A percentile compares a stretch with the other conserved stretches of the same genome.
phyloP scores from a whole-genome alignment of 805 yeast genomes.

The Candida mattraensis region DNA sequence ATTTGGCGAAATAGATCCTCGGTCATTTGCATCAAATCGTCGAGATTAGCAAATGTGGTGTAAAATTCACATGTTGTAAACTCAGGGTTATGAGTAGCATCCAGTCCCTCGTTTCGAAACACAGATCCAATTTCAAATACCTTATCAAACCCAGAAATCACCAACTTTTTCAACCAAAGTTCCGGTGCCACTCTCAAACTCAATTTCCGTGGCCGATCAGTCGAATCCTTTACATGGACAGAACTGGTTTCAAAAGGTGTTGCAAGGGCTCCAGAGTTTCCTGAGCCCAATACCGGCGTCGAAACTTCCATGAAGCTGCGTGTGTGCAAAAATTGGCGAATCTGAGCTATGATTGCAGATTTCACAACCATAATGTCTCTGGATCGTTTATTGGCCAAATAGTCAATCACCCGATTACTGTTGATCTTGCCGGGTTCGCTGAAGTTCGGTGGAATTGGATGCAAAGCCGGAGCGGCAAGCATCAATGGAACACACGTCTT shows the following conservation, averaged over 20 bases:
- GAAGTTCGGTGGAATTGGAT: constrained; percentile 66
- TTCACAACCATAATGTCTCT: constrained; percentile 49
- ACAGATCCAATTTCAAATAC: constrained; percentile 84
- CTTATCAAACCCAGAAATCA: constrained; percentile 81
- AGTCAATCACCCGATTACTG: constrained; percentile 70
- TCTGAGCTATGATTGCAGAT: constrained; percentile 49
- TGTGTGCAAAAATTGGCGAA: constrained; percentile 56
- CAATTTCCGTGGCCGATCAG: constrained; percentile 34
- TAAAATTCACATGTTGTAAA: constrained; percentile 90
- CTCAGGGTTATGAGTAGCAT: constrained; percentile 91
- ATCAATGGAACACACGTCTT: constrained; percentile 49
- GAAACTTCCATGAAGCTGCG: constrained; percentile 75
- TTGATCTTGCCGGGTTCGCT: constrained; percentile 56
- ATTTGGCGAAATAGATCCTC: constrained; percentile 53
- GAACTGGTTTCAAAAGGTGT: constrained; percentile 69
- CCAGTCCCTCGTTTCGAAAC: constrained; percentile 92
- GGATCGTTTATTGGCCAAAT: constrained; percentile 57
- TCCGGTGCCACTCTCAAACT: constrained; percentile 92
- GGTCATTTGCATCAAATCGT: constrained; percentile 64
- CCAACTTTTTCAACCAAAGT: constrained; percentile 82
- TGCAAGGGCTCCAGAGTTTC: constrained; percentile 86
- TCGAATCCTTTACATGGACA: constrained; percentile 34
- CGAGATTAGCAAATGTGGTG: constrained; percentile 64
- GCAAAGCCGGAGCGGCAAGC: constrained; percentile 67
- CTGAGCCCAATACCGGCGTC: constrained; percentile 77